Percentiles rank a stretch among this genome's conserved stretches.
These are phyloP conservation scores for Vitis rotundifolia DNA, from an alignment of 164 flowering plant species.

Conservation along the genomic window DNA sequence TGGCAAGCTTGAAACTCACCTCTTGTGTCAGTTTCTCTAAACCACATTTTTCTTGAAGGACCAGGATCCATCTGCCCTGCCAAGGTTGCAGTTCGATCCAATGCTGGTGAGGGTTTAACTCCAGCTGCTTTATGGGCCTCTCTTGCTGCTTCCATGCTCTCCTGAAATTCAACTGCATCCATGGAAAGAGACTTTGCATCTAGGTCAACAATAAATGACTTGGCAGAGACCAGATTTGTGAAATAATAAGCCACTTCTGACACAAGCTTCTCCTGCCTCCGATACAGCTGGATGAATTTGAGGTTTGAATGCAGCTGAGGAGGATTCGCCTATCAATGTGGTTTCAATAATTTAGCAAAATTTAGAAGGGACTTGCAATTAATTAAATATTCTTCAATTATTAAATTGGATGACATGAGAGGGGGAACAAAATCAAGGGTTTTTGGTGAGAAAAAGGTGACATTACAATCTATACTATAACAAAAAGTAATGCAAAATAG, in stretches of 20 bases:
- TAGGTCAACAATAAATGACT: constrained; percentile 42
- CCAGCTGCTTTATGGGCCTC: constrained; percentile 6
- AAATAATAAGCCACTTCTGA: constrained; percentile 55
- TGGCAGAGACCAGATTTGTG: constrained; percentile 50
- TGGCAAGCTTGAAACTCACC: constrained; percentile 23
- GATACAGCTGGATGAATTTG: constrained; percentile 45
- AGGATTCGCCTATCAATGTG: constrained; percentile 46
- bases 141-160: constrained; percentile 44
- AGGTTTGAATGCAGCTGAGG: constrained; percentile 61
- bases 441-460: no score
- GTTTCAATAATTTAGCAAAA: background rate
- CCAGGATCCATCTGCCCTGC: constrained; percentile 9
- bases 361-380: no score
- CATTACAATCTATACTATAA: no score
- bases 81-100: constrained; percentile 4
- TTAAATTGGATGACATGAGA: no score
- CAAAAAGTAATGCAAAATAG: no score
- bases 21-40: constrained; percentile 3
- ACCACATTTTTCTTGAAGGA: constrained; percentile 14
- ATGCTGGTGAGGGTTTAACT: constrained; percentile 1
- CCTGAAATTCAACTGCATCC: constrained; percentile 46
- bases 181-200: constrained; percentile 52
- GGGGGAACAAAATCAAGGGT: no score
- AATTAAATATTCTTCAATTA: no score
- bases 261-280: constrained; percentile 44